phyloP scores from a whole-genome alignment of 2,329 filamentous ascomycete genomes.

The Metarhizium guizhouense region DNA sequence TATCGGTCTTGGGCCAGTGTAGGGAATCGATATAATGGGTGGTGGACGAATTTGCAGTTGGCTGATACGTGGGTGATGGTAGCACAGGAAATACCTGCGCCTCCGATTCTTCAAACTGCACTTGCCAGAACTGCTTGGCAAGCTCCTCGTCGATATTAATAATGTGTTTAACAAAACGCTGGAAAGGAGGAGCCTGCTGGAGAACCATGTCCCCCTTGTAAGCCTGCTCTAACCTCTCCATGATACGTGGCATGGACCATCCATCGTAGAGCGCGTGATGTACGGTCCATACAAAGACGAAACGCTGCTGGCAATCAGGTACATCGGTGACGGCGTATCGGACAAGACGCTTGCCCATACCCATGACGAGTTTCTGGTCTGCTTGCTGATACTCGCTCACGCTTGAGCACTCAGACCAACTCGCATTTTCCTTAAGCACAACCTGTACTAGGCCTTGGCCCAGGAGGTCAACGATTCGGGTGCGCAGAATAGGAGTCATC shows the following conservation, averaged over 20 bases:
- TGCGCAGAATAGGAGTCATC: constrained; percentile 6
- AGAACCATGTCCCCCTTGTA: constrained; percentile 21
- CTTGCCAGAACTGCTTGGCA: constrained; percentile 31
- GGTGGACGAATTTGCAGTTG: constrained; percentile 2
- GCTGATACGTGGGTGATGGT: neutral
- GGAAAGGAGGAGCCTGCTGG: constrained; percentile 19
- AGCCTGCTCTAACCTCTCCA: constrained; percentile 29
- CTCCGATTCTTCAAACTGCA: neutral
- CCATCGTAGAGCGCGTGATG: constrained; percentile 44
- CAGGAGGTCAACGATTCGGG: constrained; percentile 4
- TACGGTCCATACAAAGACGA: constrained; percentile 26
- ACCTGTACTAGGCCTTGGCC: constrained; percentile 29
- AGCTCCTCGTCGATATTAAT: constrained; percentile 20
- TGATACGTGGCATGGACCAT: constrained; percentile 35
- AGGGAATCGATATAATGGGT: neutral
- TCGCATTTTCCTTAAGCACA: constrained; percentile 26
- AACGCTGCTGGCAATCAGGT: neutral
- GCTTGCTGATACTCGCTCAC: constrained; percentile 24
- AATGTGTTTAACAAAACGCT: constrained; percentile 33
- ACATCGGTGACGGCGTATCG: constrained; percentile 6
- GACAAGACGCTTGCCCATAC: constrained; percentile 11
- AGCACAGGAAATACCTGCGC: constrained; percentile 1
- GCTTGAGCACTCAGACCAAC: constrained; percentile 18
- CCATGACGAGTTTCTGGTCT: constrained; percentile 20
- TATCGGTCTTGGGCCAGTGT: constrained; percentile 5